Evolutionary conservation across 73 alveolate genomes (phyloP), one percentile per base, ranked within the genome.

Genomic region (Paramecium sonneborni): DNA sequence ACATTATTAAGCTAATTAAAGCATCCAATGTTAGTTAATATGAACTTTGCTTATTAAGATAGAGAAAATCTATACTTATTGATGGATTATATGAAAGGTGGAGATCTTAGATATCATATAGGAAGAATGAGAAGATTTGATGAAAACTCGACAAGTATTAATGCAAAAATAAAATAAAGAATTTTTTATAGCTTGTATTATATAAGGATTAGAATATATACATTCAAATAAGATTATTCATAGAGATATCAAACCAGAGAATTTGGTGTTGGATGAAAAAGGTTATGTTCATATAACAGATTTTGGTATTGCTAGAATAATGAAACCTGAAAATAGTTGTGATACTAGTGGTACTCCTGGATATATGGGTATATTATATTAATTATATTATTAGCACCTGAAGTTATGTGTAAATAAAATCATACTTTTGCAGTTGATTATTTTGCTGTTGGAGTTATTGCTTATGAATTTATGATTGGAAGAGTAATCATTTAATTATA

Each of bases 41-140:
- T 97, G 98, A 84, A 95, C 58, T 97, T 92, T 76, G 98, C 99
- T 4, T 96, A 96, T 55, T 97, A 96, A 88, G 99, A 97, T 85
- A 85, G 97, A 84, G 98, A 95, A 56, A 92, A 96, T 87, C 95
- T 96, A 55, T 97, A 97, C 85, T 79, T 97, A 76, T 95, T 97
- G 20, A 92, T 95, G 93, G 99, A 97, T 67, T 93, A 93, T 56
- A 88, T 97, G 93, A 92, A 93, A 26, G 99, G 99, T 37, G 99
- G 99, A 0, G 99, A 97, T 85, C 87, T 97, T 23, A 92, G 99
- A 82, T 97, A 92, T 85, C 99, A 97, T 85, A 92, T 97, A 4
- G 96, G 97, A 24, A 68, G 92, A 9, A 92, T 90, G 72, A 89
- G 95, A 92, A 96, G 95, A 76, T 97, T 97, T 87, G 94, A 95